Conservation (phyloP, 345 rosid species). For the Euphorbia tirucalli region DNA sequence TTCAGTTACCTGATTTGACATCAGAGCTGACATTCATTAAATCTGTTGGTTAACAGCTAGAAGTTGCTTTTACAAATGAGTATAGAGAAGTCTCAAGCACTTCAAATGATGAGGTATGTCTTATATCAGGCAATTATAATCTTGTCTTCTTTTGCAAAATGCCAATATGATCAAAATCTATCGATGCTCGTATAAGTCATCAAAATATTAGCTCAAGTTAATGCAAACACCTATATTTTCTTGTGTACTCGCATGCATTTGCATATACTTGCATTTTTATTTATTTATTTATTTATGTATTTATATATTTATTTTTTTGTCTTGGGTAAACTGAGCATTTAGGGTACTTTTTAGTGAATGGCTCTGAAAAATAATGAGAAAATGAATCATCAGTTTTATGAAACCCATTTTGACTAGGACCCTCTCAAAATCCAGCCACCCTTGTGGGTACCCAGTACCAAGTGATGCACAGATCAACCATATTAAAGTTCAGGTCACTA, state of each 20-base stretch:
- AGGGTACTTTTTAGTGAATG: background rate
- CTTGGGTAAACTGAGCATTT: background rate
- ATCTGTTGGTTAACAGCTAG: conserved; percentile 55
- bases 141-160: background rate
- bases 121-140: background rate
- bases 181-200: background rate
- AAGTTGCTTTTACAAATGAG: conserved; percentile 61
- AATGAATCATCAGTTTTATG: background rate
- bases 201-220: background rate
- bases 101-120: conserved; percentile 58
- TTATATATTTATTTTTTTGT: background rate
- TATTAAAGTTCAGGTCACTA: background rate
- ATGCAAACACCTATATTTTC: background rate
- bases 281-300: no score
- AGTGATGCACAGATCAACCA: background rate
- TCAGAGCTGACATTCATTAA: background rate
- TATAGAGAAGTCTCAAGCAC: conserved; percentile 46
- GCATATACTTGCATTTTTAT: background rate
- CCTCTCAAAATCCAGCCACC: no score
- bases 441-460: background rate
- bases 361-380: background rate
- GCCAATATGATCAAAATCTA: background rate
- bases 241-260: background rate
- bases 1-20: conserved; percentile 3
- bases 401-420: background rate